Evolutionary conservation across 139 green algal genomes (phyloP).

Genomic region (Chlorella sp.): DNA sequence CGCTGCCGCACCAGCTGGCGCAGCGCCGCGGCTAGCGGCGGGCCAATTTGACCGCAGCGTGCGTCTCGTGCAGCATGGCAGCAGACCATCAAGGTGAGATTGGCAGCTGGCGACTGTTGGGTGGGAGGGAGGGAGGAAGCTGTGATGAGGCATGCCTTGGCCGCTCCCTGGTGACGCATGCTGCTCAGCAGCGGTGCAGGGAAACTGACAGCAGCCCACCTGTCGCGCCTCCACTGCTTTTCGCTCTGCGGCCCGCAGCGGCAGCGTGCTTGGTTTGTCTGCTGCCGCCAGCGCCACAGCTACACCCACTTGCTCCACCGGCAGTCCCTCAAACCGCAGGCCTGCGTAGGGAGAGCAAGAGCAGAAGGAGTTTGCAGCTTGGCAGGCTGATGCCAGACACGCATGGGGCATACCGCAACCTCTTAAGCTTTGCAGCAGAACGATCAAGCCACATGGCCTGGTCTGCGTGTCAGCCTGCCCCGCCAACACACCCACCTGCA

Average conservation of each 20-base stretch:
- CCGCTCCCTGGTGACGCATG: too few relatives aligned
- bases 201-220: neutral
- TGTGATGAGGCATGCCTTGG: too few relatives aligned
- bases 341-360: neutral
- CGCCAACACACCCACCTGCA: conserved; percentile 4
- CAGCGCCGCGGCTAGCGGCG: conserved; percentile 38
- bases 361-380: neutral
- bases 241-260: neutral
- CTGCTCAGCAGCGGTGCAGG: too few relatives aligned
- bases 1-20: neutral
- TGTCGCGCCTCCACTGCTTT: neutral
- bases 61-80: conserved; percentile 52
- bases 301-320: conserved; percentile 10
- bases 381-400: neutral
- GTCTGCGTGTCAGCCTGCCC: too few relatives aligned
- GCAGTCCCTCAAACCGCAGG: conserved; percentile 20
- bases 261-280: neutral
- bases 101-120: neutral
- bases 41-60: conserved; percentile 53
- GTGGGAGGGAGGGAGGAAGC: too few relatives aligned
- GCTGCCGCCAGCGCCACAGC: conserved; percentile 12
- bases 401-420: neutral
- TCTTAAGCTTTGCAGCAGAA: neutral
- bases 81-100: conserved; percentile 54
- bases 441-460: too few relatives aligned